Evolutionary conservation across 345 rosid genomes (phyloP), one percentile per base, ranked within the genome.

Genomic region (Hypericum perforatum): DNA sequence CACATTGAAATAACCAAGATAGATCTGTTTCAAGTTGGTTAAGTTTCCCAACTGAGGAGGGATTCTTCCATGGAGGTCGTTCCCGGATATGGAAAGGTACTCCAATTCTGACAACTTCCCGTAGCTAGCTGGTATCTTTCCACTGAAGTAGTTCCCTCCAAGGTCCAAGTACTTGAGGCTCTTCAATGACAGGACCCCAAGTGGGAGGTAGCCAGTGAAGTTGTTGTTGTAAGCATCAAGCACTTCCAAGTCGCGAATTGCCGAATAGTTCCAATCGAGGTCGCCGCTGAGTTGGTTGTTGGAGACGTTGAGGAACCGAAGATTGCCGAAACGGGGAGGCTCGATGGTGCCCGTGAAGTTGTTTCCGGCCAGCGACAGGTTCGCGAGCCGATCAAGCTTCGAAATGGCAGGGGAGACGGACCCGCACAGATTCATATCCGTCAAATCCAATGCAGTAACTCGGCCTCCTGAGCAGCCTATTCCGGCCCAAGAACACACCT

Each of bases 121-220:
- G 13, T 85, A 87, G 45, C 66, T 69, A 29, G 41, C 45, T 12
- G 96, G 96, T 46, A 91, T 91, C 66, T 61, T 65, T 7, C 98
- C 96, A 5, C 49, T 47, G 49, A 91, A 87, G 75, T 60, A 91
- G 70, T 91, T 91, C 54, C 98, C 96, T 9, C 98, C 98, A 43
- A 91, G 76, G 49, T 85, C 72, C 67, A 91, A 85, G 78, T 72
- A 54, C 64, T 58, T 60, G 41, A 91, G 81, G 32, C 59, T 77
- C 62, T 57, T 46, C 71, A 67, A 52, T 12, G 49, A 51, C 59
- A 52, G 16, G 52, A 67, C 43, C 42, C 71, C 71, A 37, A 66
- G 16, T 4, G 98, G 98, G 12, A 91, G 86, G 6, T 78, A 61
- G 5, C 84, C 85, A 11, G 78, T 81, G 77, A 91, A 80, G 68